These are phyloP conservation scores for Cucumis cinereus DNA, from an alignment of 306 rosid genomes.

Conservation along the genomic window DNA sequence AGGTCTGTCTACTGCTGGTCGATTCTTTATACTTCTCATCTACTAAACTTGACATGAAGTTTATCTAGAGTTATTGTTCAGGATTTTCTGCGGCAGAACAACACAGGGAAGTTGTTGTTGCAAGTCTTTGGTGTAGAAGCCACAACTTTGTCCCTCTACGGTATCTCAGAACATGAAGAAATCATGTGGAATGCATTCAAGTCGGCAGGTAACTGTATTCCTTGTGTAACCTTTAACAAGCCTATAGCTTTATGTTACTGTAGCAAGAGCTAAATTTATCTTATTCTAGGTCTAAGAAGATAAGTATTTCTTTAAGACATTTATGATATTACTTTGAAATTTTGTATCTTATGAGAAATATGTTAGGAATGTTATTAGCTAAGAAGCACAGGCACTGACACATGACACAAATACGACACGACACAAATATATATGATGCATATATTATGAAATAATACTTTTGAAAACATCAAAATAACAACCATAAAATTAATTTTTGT, in stretches of 20 bases:
- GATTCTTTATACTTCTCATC: not conserved
- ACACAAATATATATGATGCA: too few species aligned
- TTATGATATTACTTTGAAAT: not conserved
- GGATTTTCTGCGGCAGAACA: slow-evolving; percentile 93
- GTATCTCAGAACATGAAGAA: slow-evolving; percentile 76
- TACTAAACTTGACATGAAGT: not conserved
- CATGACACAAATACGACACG: too few species aligned
- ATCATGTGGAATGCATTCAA: slow-evolving; percentile 81
- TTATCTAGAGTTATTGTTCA: slow-evolving; percentile 10
- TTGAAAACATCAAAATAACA: too few species aligned
- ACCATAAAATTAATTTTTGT: too few species aligned
- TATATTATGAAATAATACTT: too few species aligned
- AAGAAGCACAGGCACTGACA: too few species aligned
- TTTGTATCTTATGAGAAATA: not conserved
- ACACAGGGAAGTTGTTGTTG: slow-evolving; percentile 85
- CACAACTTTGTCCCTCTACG: slow-evolving; percentile 71
- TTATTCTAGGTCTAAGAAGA: not conserved
- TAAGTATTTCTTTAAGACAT: not conserved
- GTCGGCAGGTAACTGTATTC: slow-evolving; percentile 46
- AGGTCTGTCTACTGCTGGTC: slow-evolving; percentile 31
- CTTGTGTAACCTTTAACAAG: not conserved
- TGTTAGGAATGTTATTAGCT: too few species aligned
- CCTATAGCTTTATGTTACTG: not conserved
- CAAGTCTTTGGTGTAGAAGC: slow-evolving; percentile 76
- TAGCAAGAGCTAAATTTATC: not conserved